Evolutionary conservation across 2,329 filamentous ascomycete genomes (phyloP).

Genomic region (Mycocentrospora acerina): DNA sequence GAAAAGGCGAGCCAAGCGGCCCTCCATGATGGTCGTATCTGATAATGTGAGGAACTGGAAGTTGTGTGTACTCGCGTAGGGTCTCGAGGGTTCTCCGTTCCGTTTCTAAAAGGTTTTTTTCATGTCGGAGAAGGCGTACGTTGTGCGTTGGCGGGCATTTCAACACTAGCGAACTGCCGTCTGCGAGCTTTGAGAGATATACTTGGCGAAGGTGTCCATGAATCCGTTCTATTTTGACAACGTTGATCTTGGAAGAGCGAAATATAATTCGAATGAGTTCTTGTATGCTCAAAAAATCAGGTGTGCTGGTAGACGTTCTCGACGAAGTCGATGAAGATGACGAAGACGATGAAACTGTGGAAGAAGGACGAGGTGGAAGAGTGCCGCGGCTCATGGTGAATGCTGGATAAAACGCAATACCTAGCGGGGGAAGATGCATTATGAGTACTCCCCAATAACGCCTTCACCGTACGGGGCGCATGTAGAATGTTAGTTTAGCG

Average conservation of each 20-base stretch:
- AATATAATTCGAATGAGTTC: conserved; percentile 34
- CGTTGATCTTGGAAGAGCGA: conserved; percentile 31
- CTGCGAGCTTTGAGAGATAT: conserved; percentile 43
- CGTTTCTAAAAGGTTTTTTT: conserved; percentile 44
- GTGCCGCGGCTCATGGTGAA: conserved; percentile 39
- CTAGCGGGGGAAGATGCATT: conserved; percentile 42
- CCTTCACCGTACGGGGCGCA: conserved; percentile 2
- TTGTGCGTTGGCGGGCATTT: conserved; percentile 44
- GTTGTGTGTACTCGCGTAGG: conserved; percentile 36
- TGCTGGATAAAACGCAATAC: conserved; percentile 34
- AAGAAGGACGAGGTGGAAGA: conserved; percentile 26
- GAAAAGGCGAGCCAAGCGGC: conserved; percentile 32
- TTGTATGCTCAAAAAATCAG: conserved; percentile 39
- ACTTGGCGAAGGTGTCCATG: conserved; percentile 43
- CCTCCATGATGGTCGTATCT: conserved; percentile 39
- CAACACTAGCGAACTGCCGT: conserved; percentile 44
- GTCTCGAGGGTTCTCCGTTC: conserved; percentile 44
- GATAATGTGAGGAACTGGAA: conserved; percentile 44
- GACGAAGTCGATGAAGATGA: conserved; percentile 30
- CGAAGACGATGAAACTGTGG: conserved; percentile 27
- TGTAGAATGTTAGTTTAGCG: conserved; percentile 18
- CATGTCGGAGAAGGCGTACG: conserved; percentile 46
- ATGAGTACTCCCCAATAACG: conserved; percentile 20
- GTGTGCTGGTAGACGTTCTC: conserved; percentile 16
- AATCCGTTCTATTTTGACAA: conserved; percentile 40